Conservation (phyloP, 441 rosid genomes). For the Flueggea neowawraea region DNA sequence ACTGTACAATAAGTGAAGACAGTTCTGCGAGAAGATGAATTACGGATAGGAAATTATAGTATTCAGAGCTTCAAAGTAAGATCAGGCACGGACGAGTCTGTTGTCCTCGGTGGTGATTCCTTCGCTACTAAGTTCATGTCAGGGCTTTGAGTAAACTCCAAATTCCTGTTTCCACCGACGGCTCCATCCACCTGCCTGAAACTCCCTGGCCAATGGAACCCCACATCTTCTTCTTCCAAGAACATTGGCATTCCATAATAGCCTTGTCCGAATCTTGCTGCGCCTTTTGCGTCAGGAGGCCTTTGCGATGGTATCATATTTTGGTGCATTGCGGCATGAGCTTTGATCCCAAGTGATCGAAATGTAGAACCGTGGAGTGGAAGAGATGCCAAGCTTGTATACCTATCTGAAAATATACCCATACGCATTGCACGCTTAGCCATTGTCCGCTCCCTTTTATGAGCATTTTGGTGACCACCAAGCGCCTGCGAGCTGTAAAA, state of each 20-base stretch:
- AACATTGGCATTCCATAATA: constrained; percentile 49
- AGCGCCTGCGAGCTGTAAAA: constrained; percentile 96
- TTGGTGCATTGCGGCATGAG: constrained; percentile 73
- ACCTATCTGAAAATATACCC: constrained; percentile 70
- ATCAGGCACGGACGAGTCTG: constrained; percentile 59
- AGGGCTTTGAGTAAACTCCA: constrained; percentile 23
- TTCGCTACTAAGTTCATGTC: constrained; percentile 26
- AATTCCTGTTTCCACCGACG: constrained; percentile 13
- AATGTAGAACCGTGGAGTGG: constrained; percentile 66
- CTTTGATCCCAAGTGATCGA: constrained; percentile 81
- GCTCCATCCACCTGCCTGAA: constrained; percentile 53
- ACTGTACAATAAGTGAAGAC: constrained; percentile 31
- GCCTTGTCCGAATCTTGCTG: constrained; percentile 62
- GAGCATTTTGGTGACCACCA: constrained; percentile 98
- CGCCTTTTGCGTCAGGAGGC: constrained; percentile 39
- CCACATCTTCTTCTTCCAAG: constrained; percentile 67
- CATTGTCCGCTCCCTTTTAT: constrained; percentile 87
- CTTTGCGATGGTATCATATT: constrained; percentile 31
- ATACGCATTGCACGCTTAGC: constrained; percentile 93
- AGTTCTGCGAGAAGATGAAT: background rate
- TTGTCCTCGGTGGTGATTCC: constrained; percentile 22
- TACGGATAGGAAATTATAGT: constrained; percentile 4
- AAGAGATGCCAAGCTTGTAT: constrained; percentile 66
- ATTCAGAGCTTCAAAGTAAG: constrained; percentile 76
- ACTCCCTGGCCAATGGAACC: constrained; percentile 87